phyloP scores from a whole-genome alignment of 345 rosid species.

The Rubroshorea leprosula region DNA sequence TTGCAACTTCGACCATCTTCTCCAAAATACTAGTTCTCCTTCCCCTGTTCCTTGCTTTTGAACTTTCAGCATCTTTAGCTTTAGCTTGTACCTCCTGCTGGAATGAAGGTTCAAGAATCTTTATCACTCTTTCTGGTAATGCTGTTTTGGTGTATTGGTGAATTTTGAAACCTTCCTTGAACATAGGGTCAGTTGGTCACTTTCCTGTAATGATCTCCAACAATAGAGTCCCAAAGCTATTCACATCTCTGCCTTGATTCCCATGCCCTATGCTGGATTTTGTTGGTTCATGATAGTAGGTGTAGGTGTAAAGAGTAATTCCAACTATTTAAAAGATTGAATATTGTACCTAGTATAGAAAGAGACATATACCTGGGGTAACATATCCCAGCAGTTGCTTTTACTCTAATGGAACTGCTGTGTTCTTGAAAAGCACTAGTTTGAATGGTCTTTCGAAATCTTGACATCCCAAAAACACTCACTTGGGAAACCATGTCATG shows the following conservation, averaged over 20 bases:
- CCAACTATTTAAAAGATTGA: too few relatives aligned
- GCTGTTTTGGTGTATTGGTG: constrained; percentile 18
- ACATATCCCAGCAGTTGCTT: constrained; percentile 38
- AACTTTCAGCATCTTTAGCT: neutral
- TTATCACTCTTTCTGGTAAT: constrained; percentile 7
- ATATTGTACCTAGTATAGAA: neutral
- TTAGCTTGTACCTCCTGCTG: neutral
- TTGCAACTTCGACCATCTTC: too few relatives aligned
- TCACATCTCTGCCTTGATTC: constrained; percentile 32
- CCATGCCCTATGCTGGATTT: constrained; percentile 34
- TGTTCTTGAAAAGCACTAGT: constrained; percentile 15
- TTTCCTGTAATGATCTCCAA: constrained; percentile 39
- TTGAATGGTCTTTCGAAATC: constrained; percentile 3
- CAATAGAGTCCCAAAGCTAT: constrained; percentile 23
- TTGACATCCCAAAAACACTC: constrained; percentile 32
- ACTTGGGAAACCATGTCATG: constrained; percentile 19
- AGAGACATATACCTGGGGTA: constrained; percentile 26
- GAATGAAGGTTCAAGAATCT: constrained; percentile 13
- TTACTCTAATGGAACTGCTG: constrained; percentile 17
- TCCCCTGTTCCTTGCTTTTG: neutral
- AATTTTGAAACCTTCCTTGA: constrained; percentile 25
- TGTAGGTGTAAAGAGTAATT: too few relatives aligned
- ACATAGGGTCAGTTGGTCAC: constrained; percentile 21
- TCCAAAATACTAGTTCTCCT: too few relatives aligned
- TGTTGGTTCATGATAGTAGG: neutral